Evolutionary conservation across 164 flowering plant genomes (phyloP).

Genomic region (Macadamia tetraphylla): DNA sequence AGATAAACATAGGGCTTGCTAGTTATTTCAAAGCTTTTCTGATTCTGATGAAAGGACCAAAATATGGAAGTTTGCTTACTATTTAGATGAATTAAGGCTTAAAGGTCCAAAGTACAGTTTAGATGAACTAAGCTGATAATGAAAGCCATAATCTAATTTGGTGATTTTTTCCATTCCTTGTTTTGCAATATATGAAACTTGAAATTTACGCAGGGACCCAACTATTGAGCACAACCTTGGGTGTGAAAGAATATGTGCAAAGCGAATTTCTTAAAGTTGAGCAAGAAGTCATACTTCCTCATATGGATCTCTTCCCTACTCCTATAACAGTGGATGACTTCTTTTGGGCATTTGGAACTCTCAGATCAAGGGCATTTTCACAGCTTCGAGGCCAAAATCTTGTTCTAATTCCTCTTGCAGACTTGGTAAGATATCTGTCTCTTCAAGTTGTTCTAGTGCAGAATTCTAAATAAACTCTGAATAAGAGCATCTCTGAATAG

Average conservation of each 20-base stretch:
- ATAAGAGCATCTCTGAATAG: background rate
- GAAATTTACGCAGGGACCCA: constrained; percentile 63
- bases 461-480: background rate
- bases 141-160: background rate
- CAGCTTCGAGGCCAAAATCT: constrained; percentile 85
- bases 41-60: background rate
- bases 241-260: constrained; percentile 67
- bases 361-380: constrained; percentile 88
- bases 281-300: constrained; percentile 58
- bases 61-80: background rate
- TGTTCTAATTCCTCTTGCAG: constrained; percentile 79
- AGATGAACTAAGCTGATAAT: background rate
- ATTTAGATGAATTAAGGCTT: too few relatives aligned
- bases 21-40: background rate
- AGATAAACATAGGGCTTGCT: background rate
- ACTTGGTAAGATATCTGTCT: constrained; percentile 45
- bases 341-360: constrained; percentile 92
- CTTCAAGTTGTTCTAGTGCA: background rate
- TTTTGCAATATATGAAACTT: background rate
- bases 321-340: constrained; percentile 68
- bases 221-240: constrained; percentile 67
- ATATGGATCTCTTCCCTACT: constrained; percentile 66
- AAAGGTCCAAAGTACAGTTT: too few relatives aligned
- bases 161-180: background rate
- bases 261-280: constrained; percentile 60